Evolutionary conservation across 768 basidiomycete species (phyloP), one percentile per base, ranked within the genome.

Genomic region (Coprinopsis sp.): DNA sequence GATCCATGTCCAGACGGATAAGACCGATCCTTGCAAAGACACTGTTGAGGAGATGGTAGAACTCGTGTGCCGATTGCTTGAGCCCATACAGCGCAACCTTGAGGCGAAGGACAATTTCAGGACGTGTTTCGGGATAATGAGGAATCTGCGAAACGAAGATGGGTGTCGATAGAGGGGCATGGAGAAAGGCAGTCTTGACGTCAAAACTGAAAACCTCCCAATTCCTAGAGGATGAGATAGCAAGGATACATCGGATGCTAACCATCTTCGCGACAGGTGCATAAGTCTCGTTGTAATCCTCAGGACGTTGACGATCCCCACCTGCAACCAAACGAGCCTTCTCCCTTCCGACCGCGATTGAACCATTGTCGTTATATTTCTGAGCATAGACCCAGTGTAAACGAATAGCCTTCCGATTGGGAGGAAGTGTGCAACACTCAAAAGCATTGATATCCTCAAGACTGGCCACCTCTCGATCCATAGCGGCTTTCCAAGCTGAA

Each of bases 331-430:
- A 19, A 0, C 60, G 51, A 4, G 62, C 64, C 46, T 63, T 68
- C 33, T 59, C 57, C 33, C 50, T 58, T 0, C 62, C 62, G 22
- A 24, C 24, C 1, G 54, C 51, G 14, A 72, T 63, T 0, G 52
- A 51, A 4, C 71, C 73, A 27, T 67, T 49, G 1, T 59, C 45
- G 49, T 75, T 57, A 25, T 49, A 53, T 56, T 79, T 79, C 41
- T 61, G 52, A 1, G 53, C 56, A 47, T 59, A 70, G 1, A 68
- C 67, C 70, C 70, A 72, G 5, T 48, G 45, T 10, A 58, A 51
- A 0, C 58, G 59, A 14, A 74, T 63, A 0, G 64, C 50, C 19
- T 58, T 62, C 0, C 54, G 49, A 18, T 54, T 64, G 21, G 34
- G 13, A 0, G 68, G 69, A 1, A 64, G 49, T 1, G 33, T 25